Conservation (phyloP, 2,329 filamentous ascomycete species). For the Aspergillus fumigatiaffinis region DNA sequence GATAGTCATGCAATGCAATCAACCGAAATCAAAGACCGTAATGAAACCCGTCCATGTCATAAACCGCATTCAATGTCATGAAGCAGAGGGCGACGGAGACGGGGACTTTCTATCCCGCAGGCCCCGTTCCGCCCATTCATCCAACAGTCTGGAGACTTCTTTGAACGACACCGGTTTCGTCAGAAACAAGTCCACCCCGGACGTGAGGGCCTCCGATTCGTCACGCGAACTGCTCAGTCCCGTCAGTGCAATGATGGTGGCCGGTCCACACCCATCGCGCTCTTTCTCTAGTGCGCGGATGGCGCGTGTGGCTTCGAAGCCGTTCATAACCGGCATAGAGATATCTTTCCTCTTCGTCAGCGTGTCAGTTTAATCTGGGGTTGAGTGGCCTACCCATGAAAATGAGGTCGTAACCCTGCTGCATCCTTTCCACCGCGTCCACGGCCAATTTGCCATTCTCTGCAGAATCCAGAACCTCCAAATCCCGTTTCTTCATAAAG, state of each 20-base stretch:
- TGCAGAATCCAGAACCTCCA: constrained; percentile 35
- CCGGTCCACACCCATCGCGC: constrained; percentile 24
- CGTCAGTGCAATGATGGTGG: constrained; percentile 45
- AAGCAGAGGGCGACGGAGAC: neutral
- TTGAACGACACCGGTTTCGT: constrained; percentile 47
- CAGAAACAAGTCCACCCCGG: constrained; percentile 45
- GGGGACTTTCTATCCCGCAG: neutral
- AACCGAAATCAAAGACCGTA: neutral
- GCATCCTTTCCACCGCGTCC: constrained; percentile 32
- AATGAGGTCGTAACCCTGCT: constrained; percentile 40
- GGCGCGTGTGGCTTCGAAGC: constrained; percentile 45
- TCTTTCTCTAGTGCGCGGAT: constrained; percentile 43
- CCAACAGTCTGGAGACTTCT: constrained; percentile 39
- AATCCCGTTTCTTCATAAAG: constrained; percentile 38
- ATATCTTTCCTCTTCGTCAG: constrained; percentile 29
- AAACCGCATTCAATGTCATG: neutral
- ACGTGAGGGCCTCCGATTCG: constrained; percentile 40
- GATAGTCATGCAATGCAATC: neutral
- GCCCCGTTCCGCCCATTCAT: constrained; percentile 26
- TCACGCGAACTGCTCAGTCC: constrained; percentile 43
- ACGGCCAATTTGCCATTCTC: constrained; percentile 43
- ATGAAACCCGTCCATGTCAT: neutral
- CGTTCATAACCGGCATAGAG: constrained; percentile 48
- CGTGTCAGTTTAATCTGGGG: neutral
- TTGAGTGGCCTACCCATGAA: constrained; percentile 38